These are phyloP conservation scores for Colletotrichum sansevieriae DNA, from an alignment of 2,329 filamentous ascomycete species.

Conservation along the genomic window DNA sequence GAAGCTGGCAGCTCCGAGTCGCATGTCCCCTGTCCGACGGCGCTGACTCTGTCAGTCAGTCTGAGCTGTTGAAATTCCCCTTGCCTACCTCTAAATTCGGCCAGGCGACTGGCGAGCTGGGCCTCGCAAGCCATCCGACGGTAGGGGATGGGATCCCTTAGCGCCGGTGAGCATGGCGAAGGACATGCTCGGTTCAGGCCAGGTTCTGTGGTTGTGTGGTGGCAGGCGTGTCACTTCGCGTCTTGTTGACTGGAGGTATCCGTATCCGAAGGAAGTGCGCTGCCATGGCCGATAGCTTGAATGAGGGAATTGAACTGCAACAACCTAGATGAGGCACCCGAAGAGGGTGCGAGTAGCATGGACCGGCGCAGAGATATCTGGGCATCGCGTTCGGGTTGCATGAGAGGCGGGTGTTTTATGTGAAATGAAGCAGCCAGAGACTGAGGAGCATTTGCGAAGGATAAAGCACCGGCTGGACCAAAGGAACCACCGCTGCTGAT, in stretches of 20 bases:
- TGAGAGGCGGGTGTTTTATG: not conserved
- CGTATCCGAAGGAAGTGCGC: conserved; percentile 17
- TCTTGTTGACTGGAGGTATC: conserved; percentile 18
- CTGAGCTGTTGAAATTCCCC: no score
- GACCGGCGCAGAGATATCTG: conserved; percentile 12
- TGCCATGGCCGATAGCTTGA: conserved; percentile 15
- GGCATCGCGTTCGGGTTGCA: conserved; percentile 6
- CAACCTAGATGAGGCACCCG: conserved; percentile 5
- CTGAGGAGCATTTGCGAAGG: not conserved
- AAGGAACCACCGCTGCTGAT: conserved; percentile 14
- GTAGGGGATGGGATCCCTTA: conserved; percentile 32
- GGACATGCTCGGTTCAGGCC: conserved; percentile 29
- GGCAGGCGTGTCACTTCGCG: conserved; percentile 25
- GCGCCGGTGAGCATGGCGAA: conserved; percentile 28
- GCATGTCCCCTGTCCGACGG: conserved; percentile 4
- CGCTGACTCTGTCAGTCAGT: not conserved
- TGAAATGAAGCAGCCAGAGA: not conserved
- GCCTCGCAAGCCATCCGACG: conserved; percentile 4
- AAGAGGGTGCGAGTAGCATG: conserved; percentile 27
- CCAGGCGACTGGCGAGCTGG: conserved; percentile 16
- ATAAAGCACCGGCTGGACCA: not conserved
- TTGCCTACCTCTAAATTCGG: not conserved
- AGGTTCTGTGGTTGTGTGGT: conserved; percentile 10
- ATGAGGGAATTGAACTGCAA: conserved; percentile 23
- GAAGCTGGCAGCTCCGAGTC: conserved; percentile 13